Evolutionary conservation across 2,329 filamentous ascomycete species (phyloP).

Genomic region (Plenodomus biglobosus): DNA sequence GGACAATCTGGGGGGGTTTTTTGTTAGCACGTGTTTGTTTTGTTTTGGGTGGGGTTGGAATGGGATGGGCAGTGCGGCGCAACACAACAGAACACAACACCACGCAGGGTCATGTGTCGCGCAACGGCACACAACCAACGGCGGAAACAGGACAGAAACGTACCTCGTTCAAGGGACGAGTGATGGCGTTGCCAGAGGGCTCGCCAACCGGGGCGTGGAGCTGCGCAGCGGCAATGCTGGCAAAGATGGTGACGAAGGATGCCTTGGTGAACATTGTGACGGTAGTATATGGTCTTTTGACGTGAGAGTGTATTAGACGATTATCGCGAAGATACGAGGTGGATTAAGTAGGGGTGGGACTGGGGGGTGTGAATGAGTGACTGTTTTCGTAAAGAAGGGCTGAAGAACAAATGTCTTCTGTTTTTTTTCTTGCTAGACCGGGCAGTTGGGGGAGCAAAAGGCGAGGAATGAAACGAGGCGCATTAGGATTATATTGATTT

Average conservation of each 20-base stretch:
- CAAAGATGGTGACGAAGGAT: constrained; percentile 53
- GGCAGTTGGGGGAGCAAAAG: constrained; percentile 13
- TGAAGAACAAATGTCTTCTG: constrained; percentile 32
- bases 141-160: constrained; percentile 9
- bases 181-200: constrained; percentile 58
- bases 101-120: neutral
- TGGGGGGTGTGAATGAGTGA: constrained; percentile 19
- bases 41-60: constrained; percentile 2
- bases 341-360: constrained; percentile 19
- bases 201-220: constrained; percentile 33
- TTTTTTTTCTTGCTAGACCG: constrained; percentile 4
- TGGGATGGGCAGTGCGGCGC: neutral
- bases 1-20: constrained; percentile 47
- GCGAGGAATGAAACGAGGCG: constrained; percentile 10
- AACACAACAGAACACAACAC: neutral
- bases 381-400: constrained; percentile 29
- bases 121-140: neutral
- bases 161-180: constrained; percentile 52
- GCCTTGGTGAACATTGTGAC: constrained; percentile 40
- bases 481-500: constrained; percentile 30
- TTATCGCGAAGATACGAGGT: constrained; percentile 23
- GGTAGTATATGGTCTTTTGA: constrained; percentile 8
- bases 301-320: constrained; percentile 28
- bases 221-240: constrained; percentile 52
- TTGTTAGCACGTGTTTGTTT: too few species aligned